Conservation (phyloP, 805 yeast species). For the Cyberlindnera galapagoensis region DNA sequence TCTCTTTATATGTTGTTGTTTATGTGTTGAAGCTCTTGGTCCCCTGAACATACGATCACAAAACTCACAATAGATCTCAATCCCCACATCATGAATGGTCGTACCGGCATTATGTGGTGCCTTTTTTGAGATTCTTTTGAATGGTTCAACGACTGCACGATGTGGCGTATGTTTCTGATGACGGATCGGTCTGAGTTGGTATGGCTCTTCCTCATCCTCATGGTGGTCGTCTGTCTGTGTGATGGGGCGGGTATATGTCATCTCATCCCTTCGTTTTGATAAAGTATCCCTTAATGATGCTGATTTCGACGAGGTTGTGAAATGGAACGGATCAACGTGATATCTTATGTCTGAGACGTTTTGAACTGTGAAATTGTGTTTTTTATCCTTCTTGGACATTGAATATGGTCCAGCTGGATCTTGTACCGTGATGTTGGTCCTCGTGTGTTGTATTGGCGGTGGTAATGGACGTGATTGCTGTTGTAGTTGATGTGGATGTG, state of each 20-base stretch:
- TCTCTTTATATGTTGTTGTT: slow-evolving; percentile 41
- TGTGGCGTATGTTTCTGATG: not conserved
- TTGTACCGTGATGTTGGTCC: not conserved
- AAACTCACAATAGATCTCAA: slow-evolving; percentile 33
- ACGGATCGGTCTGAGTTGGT: slow-evolving; percentile 1
- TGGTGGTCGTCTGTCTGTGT: no score
- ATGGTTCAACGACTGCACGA: not conserved
- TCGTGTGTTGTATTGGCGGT: not conserved
- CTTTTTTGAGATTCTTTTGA: not conserved
- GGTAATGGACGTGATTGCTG: not conserved
- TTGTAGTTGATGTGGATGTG: not conserved
- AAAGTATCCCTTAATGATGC: slow-evolving; percentile 7
- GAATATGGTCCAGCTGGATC: no score
- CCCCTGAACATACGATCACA: slow-evolving; percentile 40
- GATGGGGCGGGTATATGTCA: no score
- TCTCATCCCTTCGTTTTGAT: slow-evolving; percentile 9
- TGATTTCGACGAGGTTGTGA: not conserved
- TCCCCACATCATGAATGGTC: slow-evolving; percentile 13
- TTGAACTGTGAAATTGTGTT: no score
- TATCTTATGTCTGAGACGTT: slow-evolving; percentile 1
- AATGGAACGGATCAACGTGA: slow-evolving; percentile 2
- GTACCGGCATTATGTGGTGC: slow-evolving; percentile 18
- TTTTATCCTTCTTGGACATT: no score
- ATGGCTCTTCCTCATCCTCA: not conserved
- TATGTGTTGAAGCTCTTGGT: slow-evolving; percentile 40